Evolutionary conservation across 768 basidiomycete genomes (phyloP).

Genomic region (Naganishia antarctica): DNA sequence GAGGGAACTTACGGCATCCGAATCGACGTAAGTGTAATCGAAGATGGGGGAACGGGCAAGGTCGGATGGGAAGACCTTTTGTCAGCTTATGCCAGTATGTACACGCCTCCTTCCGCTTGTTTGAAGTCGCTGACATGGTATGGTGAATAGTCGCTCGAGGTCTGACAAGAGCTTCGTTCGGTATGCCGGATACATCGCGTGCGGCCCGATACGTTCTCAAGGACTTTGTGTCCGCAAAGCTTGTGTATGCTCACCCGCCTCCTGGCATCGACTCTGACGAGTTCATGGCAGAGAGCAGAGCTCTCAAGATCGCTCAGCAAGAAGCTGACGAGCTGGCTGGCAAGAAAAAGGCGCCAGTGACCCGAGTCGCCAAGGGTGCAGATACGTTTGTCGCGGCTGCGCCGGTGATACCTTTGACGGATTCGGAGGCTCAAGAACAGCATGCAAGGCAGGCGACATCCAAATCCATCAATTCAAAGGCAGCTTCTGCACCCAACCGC

Average conservation of each 20-base stretch:
- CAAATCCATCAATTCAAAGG: constrained; percentile 36
- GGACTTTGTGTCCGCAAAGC: constrained; percentile 91
- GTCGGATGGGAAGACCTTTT: constrained; percentile 67
- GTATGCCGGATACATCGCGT: constrained; percentile 94
- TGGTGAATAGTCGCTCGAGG: constrained; percentile 77
- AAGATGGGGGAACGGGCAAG: constrained; percentile 78
- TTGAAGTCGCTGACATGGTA: not conserved
- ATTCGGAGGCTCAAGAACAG: constrained; percentile 22
- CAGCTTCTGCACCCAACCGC: constrained; percentile 45
- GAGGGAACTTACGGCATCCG: constrained; percentile 83
- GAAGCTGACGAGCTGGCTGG: constrained; percentile 51
- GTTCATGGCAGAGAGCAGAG: constrained; percentile 71
- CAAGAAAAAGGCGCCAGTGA: constrained; percentile 84
- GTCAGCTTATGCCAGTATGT: constrained; percentile 86
- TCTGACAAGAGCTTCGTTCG: constrained; percentile 86
- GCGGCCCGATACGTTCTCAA: constrained; percentile 88
- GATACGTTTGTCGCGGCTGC: constrained; percentile 66
- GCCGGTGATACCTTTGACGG: constrained; percentile 30
- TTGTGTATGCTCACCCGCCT: constrained; percentile 87
- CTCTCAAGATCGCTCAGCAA: constrained; percentile 55
- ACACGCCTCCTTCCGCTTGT: not conserved
- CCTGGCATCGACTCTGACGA: constrained; percentile 57
- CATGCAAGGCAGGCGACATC: constrained; percentile 53
- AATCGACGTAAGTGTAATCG: constrained; percentile 60
- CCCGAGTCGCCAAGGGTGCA: constrained; percentile 75